Percentiles rank a stretch among this genome's conserved stretches.
These are phyloP conservation scores for Colletotrichum paranaense DNA, from an alignment of 2,329 filamentous ascomycete species.

Conservation along the genomic window DNA sequence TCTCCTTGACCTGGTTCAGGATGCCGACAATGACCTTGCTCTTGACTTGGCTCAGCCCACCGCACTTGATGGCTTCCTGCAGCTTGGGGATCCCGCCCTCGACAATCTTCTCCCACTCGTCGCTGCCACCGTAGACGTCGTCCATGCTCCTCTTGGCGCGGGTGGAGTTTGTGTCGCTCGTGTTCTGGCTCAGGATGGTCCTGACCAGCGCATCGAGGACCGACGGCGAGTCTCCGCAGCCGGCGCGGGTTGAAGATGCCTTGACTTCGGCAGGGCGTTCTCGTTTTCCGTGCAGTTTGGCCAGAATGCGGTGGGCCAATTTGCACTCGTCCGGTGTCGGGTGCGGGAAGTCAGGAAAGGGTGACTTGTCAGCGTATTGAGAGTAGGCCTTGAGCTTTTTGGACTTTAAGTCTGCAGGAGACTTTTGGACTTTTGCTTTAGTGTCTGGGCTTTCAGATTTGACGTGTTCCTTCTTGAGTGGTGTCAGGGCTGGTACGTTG, in stretches of 20 bases:
- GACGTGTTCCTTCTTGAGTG: constrained; percentile 24
- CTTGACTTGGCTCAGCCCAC: constrained; percentile 79
- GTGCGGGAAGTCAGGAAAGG: constrained; percentile 74
- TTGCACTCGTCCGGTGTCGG: constrained; percentile 77
- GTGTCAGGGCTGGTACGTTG: constrained; percentile 13
- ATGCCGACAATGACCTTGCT: constrained; percentile 78
- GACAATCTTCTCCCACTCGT: constrained; percentile 55
- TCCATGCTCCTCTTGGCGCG: constrained; percentile 67
- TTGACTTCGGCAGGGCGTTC: constrained; percentile 70
- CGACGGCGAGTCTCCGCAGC: constrained; percentile 63
- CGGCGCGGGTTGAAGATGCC: constrained; percentile 72
- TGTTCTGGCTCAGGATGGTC: constrained; percentile 65
- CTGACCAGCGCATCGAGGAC: constrained; percentile 64
- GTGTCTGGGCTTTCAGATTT: constrained; percentile 24
- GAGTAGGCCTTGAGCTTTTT: constrained; percentile 57
- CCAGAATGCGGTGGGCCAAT: constrained; percentile 74
- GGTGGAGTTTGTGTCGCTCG: constrained; percentile 65
- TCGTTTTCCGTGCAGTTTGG: constrained; percentile 73
- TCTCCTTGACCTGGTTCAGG: constrained; percentile 69
- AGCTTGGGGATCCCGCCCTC: constrained; percentile 52
- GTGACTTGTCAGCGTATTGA: constrained; percentile 57
- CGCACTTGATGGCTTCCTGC: constrained; percentile 73
- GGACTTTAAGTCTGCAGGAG: constrained; percentile 46
- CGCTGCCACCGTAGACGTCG: constrained; percentile 53
- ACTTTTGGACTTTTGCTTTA: constrained; percentile 7